phyloP scores from a whole-genome alignment of 305 asterid species.

The Fraxinus angustifolia region DNA sequence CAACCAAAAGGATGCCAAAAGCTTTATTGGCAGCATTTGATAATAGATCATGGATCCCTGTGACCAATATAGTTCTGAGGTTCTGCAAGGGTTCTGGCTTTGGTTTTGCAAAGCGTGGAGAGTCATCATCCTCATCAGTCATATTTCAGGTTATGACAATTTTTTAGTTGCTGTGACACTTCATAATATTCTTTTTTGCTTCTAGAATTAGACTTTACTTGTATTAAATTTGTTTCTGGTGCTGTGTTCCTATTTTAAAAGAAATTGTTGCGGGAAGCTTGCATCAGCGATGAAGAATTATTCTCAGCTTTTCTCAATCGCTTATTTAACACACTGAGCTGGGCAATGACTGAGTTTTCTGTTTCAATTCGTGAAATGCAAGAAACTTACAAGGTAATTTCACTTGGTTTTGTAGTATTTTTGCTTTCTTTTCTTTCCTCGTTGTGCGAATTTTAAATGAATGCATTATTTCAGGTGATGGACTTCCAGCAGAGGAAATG shows the following conservation, averaged over 20 bases:
- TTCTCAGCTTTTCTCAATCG: conserved; percentile 90
- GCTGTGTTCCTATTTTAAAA: conserved; percentile 23
- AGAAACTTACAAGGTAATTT: conserved; percentile 76
- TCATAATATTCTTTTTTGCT: conserved; percentile 6
- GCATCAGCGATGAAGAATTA: conserved; percentile 57
- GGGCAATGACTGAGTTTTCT: conserved; percentile 98
- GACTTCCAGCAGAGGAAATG: conserved; percentile 91
- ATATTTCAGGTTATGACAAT: conserved; percentile 59
- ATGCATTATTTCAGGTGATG: conserved; percentile 49
- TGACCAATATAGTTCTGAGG: conserved; percentile 75
- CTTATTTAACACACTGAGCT: conserved; percentile 83
- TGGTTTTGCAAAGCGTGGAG: conserved; percentile 74
- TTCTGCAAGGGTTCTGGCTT: conserved; percentile 84
- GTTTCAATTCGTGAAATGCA: conserved; percentile 92
- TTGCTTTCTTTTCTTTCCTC: conserved; percentile 2
- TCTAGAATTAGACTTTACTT: conserved; percentile 15
- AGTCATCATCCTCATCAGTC: conserved; percentile 79
- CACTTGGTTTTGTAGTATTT: not conserved
- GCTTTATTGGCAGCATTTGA: conserved; percentile 83
- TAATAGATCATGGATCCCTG: conserved; percentile 91
- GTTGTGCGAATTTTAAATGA: conserved; percentile 6
- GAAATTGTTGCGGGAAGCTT: conserved; percentile 85
- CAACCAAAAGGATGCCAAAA: conserved; percentile 65
- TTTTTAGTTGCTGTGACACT: conserved; percentile 8
- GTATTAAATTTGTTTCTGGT: conserved; percentile 12